Base-by-base conservation (phyloP, 2,329 filamentous ascomycete species). In the Hypoxylon sp. region DNA sequence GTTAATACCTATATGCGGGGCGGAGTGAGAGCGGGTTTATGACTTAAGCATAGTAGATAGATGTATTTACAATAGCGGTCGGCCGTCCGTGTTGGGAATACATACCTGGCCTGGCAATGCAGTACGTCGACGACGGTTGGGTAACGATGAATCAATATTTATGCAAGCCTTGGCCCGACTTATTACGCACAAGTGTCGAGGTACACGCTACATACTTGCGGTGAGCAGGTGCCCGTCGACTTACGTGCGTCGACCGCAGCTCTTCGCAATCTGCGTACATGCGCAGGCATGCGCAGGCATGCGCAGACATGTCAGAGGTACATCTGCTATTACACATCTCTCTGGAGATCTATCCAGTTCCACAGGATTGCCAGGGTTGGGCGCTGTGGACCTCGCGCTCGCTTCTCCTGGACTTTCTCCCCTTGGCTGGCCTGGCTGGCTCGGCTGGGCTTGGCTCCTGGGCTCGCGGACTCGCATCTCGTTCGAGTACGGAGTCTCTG, bases 1-100 rank as follows among this genome's bases (percentile, higher is more conserved):
- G 53, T 46, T 53, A 49, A 42, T 48, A 54, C 45, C 49, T 27
- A 57, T 38, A 35, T 53, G 42, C 48, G 51, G n/a, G 42, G 54
- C 54, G 48, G 46, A 49, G 46, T 48, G 31, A 45, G 48, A 57
- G 51, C 66, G 67, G 66, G 64, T 55, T 67, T 68, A 67, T 69
- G 68, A 69, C 58, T 67, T 64, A 65, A 64, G 65, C 64, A 35
- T n/a, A n/a, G n/a, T n/a, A n/a, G n/a, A n/a, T n/a, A n/a, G n/a
- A 65, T 56, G 56, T 56, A n/a, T 33, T 13, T 11, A 29, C 9
- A 49, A 46, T 38, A 61, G 46, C 52, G 52, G 60, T 60, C 61
- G 63, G 61, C 62, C 59, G 60, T 13, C 55, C 57, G 56, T 20
- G 13, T 29, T 11, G 26, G 26, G 49, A 42, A 42, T 57, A 57